These are phyloP conservation scores for Neoboletus subvelutipes DNA, from an alignment of 768 basidiomycete species.

Conservation along the genomic window DNA sequence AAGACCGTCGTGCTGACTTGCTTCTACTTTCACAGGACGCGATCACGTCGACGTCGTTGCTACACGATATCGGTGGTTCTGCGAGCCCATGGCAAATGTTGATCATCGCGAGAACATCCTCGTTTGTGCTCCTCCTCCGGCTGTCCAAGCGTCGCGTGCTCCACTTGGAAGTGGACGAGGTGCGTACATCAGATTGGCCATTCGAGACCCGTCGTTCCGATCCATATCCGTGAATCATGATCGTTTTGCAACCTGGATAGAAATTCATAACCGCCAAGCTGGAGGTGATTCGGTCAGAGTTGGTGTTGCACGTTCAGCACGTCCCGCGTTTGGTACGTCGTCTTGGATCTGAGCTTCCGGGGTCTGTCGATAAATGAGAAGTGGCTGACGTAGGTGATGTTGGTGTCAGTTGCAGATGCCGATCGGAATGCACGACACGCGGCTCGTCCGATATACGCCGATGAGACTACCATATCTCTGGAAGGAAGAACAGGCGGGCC, in stretches of 20 bases:
- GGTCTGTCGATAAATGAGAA: neutral
- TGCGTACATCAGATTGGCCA: neutral
- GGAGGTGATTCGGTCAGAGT: constrained; percentile 21
- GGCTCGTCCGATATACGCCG: constrained; percentile 18
- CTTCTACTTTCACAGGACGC: constrained; percentile 1
- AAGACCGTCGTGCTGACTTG: neutral
- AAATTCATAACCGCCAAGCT: constrained; percentile 15
- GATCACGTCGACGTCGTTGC: constrained; percentile 1
- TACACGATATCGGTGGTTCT: neutral
- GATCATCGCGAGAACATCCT: constrained; percentile 17
- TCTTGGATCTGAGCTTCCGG: neutral
- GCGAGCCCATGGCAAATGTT: constrained; percentile 16
- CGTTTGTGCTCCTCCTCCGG: constrained; percentile 22
- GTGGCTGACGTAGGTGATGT: constrained; percentile 1
- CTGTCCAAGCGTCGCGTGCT: constrained; percentile 20
- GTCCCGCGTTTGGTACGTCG: constrained; percentile 19
- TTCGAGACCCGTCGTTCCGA: too few species aligned
- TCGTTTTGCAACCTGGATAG: constrained; percentile 1
- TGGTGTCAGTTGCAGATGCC: constrained; percentile 13
- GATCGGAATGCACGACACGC: constrained; percentile 16
- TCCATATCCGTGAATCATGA: neutral
- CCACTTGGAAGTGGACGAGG: constrained; percentile 27
- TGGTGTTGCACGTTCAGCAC: constrained; percentile 10
- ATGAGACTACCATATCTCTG: constrained; percentile 17
- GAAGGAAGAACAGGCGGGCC: constrained; percentile 5